Percentiles rank a stretch among this genome's conserved stretches.
Conservation (phyloP, 345 rosid genomes). For the Eucalyptus rudis region DNA sequence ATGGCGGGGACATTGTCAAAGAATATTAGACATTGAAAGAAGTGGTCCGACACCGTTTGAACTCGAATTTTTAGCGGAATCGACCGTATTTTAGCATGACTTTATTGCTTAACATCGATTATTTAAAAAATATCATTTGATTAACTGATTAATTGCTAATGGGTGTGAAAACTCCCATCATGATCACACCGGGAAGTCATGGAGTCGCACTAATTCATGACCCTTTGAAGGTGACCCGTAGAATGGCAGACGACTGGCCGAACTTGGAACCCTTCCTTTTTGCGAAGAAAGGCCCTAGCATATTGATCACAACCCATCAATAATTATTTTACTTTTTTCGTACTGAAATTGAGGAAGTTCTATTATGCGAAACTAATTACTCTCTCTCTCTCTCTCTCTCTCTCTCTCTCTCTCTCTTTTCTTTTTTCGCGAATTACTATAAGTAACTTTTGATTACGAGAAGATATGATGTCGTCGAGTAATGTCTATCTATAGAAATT, state of each 20-base stretch:
- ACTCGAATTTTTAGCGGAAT: not conserved
- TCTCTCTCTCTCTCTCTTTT: not conserved
- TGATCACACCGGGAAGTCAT: not conserved
- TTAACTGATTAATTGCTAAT: not conserved
- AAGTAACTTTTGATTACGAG: not conserved
- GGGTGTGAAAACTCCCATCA: not conserved
- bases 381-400: fast-evolving
- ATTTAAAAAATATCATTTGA: not conserved
- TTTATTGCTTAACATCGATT: not conserved
- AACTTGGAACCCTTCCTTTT: not conserved
- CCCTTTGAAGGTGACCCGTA: not conserved
- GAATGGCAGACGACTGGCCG: not conserved
- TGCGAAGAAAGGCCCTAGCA: not conserved
- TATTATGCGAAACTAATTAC: not conserved
- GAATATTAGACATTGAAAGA: not conserved
- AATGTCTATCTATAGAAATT: not conserved
- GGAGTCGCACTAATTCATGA: not conserved
- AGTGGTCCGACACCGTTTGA: not conserved
- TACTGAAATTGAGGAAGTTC: not conserved
- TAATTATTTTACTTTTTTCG: not conserved
- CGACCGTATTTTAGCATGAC: not conserved
- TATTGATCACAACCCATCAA: not conserved
- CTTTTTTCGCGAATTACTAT: not conserved
- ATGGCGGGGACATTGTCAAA: not conserved
- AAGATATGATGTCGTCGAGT: not conserved